Evolutionary conservation across 2,329 filamentous ascomycete species (phyloP).

Genomic region (Remersonia thermophila): DNA sequence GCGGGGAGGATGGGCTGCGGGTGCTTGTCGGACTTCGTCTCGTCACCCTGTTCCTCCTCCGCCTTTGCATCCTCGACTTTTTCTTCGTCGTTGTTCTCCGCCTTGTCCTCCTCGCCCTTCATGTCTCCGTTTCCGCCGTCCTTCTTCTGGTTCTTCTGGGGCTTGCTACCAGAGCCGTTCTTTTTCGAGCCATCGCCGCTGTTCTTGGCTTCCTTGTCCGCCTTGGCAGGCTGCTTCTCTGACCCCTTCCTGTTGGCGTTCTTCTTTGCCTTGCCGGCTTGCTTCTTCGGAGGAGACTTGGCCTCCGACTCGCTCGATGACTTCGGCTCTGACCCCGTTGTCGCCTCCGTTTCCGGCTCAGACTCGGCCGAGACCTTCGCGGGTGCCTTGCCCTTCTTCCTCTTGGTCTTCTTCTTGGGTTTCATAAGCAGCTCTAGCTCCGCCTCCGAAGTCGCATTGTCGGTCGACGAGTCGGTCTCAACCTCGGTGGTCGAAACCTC

Average conservation of each 20-base stretch:
- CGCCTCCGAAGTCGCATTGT: not conserved
- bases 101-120: not conserved
- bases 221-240: slow-evolving; percentile 5
- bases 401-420: slow-evolving; percentile 1
- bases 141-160: too few relatives aligned
- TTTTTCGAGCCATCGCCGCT: slow-evolving; percentile 1
- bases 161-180: not conserved
- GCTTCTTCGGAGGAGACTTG: slow-evolving; percentile 4
- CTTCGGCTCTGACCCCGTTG: not conserved
- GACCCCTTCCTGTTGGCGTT: slow-evolving; percentile 2
- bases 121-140: too few relatives aligned
- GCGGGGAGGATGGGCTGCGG: slow-evolving; percentile 37
- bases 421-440: slow-evolving; percentile 14
- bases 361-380: not conserved
- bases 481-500: slow-evolving; percentile 4
- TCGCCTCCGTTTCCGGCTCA: slow-evolving; percentile 1
- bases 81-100: not conserved
- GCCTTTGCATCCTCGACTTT: slow-evolving; percentile 11
- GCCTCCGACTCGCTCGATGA: not conserved
- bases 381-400: not conserved
- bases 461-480: not conserved
- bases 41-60: slow-evolving; percentile 9
- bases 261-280: slow-evolving; percentile 8
- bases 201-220: too few relatives aligned
- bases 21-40: slow-evolving; percentile 14